Evolutionary conservation across 1,284 basidiomycete species (phyloP), one percentile per base, ranked within the genome.

Genomic region (Cryptococcus sp.): DNA sequence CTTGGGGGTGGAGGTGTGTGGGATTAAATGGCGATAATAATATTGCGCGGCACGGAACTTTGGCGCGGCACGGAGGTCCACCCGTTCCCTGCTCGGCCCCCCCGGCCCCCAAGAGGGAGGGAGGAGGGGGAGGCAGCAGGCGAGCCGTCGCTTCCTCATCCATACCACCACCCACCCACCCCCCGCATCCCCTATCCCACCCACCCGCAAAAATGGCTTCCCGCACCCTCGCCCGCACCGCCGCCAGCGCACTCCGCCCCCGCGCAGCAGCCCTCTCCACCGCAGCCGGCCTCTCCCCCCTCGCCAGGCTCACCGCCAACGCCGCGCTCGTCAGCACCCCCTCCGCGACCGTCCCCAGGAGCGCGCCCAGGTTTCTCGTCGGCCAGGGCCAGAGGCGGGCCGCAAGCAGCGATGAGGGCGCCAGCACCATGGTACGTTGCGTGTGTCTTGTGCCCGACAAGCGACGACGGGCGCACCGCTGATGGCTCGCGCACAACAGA

Each of bases 401-500:
- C 12, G 75, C 74, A 18, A 66, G 62, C 51, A 65, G 61, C 24
- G 72, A 76, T 33, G 69, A 70, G 24, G 74, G 75, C 35, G 66
- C 50, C 3, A 53, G 55, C 42, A 66, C 66, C 44, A 75, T 77
- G 73, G 74, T 76, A 42, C 48, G 75, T 75, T n/a, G n/a, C n/a
- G n/a, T n/a, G n/a, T n/a, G n/a, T n/a, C n/a, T n/a, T n/a, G n/a
- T n/a, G n/a, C n/a, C n/a, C n/a, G n/a, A n/a, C n/a, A n/a, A n/a
- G n/a, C n/a, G n/a, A n/a, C n/a, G n/a, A n/a, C n/a, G n/a, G n/a
- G 23, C 11, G 46, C 42, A 46, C n/a, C 20, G 33, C 42, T 46
- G 28, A 16, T n/a, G n/a, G n/a, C n/a, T n/a, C n/a, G n/a, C n/a
- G n/a, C n/a, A 16, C 16, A 3, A 36, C 90, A 98, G 91, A 98